These are phyloP conservation scores for Lactifluus volemus DNA, from an alignment of 768 basidiomycete species.

Conservation along the genomic window DNA sequence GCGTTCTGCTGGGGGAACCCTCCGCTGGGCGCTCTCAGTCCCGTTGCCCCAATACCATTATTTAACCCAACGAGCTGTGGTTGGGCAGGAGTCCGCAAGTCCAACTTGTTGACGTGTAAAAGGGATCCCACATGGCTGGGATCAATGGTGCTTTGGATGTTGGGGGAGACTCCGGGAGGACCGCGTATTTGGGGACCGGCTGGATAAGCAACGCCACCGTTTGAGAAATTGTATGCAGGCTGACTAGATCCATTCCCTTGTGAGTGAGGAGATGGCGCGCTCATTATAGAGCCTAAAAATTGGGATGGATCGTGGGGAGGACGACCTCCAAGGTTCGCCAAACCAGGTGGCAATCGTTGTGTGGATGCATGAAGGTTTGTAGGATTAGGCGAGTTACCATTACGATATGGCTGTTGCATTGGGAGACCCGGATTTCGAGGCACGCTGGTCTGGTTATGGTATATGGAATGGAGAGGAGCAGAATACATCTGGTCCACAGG, in stretches of 20 bases:
- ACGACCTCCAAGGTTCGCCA: constrained; percentile 74
- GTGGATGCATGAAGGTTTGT: constrained; percentile 36
- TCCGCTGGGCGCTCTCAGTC: constrained; percentile 38
- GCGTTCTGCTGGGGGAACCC: constrained; percentile 43
- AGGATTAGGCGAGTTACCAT: constrained; percentile 57
- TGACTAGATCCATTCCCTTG: constrained; percentile 12
- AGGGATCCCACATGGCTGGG: constrained; percentile 45
- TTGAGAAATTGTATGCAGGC: constrained; percentile 33
- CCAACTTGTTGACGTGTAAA: constrained; percentile 46
- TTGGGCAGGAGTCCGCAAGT: constrained; percentile 43
- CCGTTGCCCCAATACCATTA: constrained; percentile 39
- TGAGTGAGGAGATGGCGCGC: constrained; percentile 27
- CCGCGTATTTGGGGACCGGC: constrained; percentile 40
- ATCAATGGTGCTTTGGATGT: constrained; percentile 38
- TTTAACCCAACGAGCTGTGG: constrained; percentile 38
- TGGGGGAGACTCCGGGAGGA: constrained; percentile 35
- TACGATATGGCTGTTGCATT: constrained; percentile 55
- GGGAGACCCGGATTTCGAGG: constrained; percentile 46
- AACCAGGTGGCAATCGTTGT: constrained; percentile 63
- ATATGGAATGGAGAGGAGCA: constrained; percentile 40
- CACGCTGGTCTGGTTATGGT: constrained; percentile 41
- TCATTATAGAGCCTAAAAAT: constrained; percentile 36
- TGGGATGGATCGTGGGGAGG: constrained; percentile 74
- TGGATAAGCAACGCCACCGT: constrained; percentile 21
- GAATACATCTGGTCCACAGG: constrained; percentile 50